These are phyloP conservation scores for Puya raimondii DNA, from an alignment of 176 grass and related monocot genomes.

Conservation along the genomic window DNA sequence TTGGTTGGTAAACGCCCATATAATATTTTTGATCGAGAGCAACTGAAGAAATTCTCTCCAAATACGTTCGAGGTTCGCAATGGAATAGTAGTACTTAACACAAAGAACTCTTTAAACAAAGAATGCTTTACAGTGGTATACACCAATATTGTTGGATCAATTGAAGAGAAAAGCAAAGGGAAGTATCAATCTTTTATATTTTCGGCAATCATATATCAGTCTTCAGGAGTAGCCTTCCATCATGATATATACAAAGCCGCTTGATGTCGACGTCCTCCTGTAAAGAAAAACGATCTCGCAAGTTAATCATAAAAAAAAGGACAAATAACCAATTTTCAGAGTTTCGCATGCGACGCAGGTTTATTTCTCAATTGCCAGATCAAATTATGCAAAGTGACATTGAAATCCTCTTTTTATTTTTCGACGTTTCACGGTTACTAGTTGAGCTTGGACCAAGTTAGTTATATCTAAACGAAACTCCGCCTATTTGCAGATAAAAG, in stretches of 20 bases:
- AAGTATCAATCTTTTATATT: neutral
- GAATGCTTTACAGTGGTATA: too few relatives aligned
- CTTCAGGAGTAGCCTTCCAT: slow-evolving; percentile 58
- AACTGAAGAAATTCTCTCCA: too few relatives aligned
- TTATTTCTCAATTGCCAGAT: slow-evolving; percentile 4
- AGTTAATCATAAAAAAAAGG: slow-evolving; percentile 9
- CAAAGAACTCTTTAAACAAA: too few relatives aligned
- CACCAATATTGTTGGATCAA: too few relatives aligned
- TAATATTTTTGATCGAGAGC: too few relatives aligned
- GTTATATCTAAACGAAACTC: neutral
- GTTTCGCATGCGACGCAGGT: neutral
- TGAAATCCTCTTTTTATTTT: neutral
- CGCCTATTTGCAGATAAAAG: neutral
- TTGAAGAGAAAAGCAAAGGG: neutral
- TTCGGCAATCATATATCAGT: neutral
- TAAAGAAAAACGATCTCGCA: slow-evolving; percentile 6
- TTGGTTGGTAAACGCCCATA: too few relatives aligned
- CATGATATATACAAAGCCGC: slow-evolving; percentile 78
- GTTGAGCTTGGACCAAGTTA: neutral
- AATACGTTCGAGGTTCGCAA: too few relatives aligned
- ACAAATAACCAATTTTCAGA: neutral
- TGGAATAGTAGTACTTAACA: too few relatives aligned
- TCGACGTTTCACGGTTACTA: neutral
- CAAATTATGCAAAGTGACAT: neutral
- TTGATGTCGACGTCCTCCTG: slow-evolving; percentile 44